Percentiles rank a stretch among this genome's conserved stretches.
Conservation (phyloP, 1,284 basidiomycete genomes). For the Tremellales sp. region DNA sequence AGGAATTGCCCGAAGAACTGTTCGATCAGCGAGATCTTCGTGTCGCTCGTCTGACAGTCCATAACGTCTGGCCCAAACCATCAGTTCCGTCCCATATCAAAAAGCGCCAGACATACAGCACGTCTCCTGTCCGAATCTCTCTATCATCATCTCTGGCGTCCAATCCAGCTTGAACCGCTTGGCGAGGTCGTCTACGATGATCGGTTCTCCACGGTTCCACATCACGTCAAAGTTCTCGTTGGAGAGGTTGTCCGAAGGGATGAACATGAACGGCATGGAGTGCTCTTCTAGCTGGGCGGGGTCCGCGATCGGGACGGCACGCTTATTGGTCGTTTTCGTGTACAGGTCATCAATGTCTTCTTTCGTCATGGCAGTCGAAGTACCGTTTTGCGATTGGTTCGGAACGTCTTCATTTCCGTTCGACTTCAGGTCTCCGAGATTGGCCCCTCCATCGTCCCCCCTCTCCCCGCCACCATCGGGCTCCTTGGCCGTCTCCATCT, state of each 20-base stretch:
- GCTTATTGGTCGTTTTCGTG: constrained; percentile 42
- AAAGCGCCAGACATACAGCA: constrained; percentile 52
- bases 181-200: constrained; percentile 67
- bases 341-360: constrained; percentile 21
- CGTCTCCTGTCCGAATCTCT: constrained; percentile 61
- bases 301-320: constrained; percentile 24
- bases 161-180: constrained; percentile 64
- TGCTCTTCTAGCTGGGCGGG: constrained; percentile 34
- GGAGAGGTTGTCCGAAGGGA: constrained; percentile 56
- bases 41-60: constrained; percentile 70
- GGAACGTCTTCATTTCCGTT: too few relatives aligned
- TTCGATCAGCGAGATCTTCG: constrained; percentile 61
- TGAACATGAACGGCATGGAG: constrained; percentile 41
- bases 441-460: too few relatives aligned
- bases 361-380: constrained; percentile 4
- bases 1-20: constrained; percentile 81
- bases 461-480: too few relatives aligned
- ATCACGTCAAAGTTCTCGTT: constrained; percentile 62
- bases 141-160: constrained; percentile 75
- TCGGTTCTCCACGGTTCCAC: constrained; percentile 68
- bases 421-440: too few relatives aligned
- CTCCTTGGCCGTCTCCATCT: too few relatives aligned
- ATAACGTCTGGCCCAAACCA: constrained; percentile 55
- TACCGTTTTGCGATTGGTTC: too few relatives aligned
- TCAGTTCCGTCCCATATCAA: neutral